A percentile compares a stretch with the other conserved stretches of the same genome.
phyloP scores from a whole-genome alignment of 805 yeast species.

The Candida sithepensis region DNA sequence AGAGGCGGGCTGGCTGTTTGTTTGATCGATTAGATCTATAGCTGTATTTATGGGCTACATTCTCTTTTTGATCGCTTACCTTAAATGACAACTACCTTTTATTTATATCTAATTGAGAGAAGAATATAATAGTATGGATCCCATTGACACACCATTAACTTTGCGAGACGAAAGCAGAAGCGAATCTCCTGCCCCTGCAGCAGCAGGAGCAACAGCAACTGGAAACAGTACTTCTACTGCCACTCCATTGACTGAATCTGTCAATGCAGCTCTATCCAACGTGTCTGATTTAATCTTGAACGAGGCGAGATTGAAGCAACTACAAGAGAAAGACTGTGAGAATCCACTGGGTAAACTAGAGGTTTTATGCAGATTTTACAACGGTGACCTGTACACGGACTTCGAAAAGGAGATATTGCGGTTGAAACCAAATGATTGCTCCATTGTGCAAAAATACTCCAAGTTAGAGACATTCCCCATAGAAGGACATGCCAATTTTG shows the following conservation, averaged over 20 bases:
- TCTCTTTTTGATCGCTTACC: too few species aligned
- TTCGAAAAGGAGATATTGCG: slow-evolving; percentile 41
- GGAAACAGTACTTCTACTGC: neutral
- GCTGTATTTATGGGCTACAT: too few species aligned
- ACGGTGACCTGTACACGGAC: slow-evolving; percentile 21
- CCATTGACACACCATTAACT: neutral
- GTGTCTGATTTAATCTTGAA: neutral
- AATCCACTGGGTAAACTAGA: slow-evolving; percentile 2
- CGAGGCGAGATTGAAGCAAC: slow-evolving; percentile 7
- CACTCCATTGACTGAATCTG: neutral
- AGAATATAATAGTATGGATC: neutral
- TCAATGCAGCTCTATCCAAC: neutral
- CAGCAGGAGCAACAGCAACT: neutral
- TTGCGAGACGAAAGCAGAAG: neutral
- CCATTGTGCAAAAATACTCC: slow-evolving; percentile 48
- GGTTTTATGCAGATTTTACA: slow-evolving; percentile 10
- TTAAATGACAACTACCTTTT: too few species aligned
- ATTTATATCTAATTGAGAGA: too few species aligned
- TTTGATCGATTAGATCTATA: too few species aligned
- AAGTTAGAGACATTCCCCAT: slow-evolving; percentile 37
- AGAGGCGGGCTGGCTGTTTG: too few species aligned
- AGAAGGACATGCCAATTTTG: slow-evolving; percentile 17
- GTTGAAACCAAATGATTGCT: slow-evolving; percentile 52
- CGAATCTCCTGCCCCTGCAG: neutral
- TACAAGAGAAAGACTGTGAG: slow-evolving; percentile 18